A percentile compares a stretch with the other conserved stretches of the same genome.
These are phyloP conservation scores for Claviceps spartinae DNA, from an alignment of 2,329 filamentous ascomycete genomes.

Conservation along the genomic window DNA sequence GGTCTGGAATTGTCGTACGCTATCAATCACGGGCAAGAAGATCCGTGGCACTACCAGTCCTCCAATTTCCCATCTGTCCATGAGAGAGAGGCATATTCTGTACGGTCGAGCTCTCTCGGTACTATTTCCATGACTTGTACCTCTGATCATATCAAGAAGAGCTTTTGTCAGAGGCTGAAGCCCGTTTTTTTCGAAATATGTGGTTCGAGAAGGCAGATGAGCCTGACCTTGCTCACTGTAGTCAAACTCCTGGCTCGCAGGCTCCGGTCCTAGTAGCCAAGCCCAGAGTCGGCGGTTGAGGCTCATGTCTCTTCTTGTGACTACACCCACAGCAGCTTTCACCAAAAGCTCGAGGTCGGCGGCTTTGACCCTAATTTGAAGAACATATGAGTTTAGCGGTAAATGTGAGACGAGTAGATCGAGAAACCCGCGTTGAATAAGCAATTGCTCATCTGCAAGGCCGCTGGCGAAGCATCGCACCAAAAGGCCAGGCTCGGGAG, in stretches of 20 bases:
- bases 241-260: constrained; percentile 34
- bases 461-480: constrained; percentile 87
- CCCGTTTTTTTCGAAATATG: constrained; percentile 75
- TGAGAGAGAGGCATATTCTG: constrained; percentile 81
- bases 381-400: constrained; percentile 66
- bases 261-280: constrained; percentile 80
- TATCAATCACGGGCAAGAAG: constrained; percentile 75
- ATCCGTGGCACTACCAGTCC: constrained; percentile 77
- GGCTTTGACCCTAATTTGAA: constrained; percentile 60
- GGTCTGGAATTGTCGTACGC: constrained; percentile 60
- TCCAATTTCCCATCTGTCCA: constrained; percentile 98
- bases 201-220: constrained; percentile 45
- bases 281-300: constrained; percentile 89
- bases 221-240: constrained; percentile 29
- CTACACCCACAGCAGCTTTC: constrained; percentile 72
- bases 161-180: constrained; percentile 60
- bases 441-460: constrained; percentile 69
- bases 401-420: constrained; percentile 85
- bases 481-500: constrained; percentile 81
- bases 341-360: constrained; percentile 73
- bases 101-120: constrained; percentile 71
- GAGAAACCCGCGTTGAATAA: constrained; percentile 88
- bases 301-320: constrained; percentile 88
- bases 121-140: constrained; percentile 14
- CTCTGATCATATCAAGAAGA: constrained; percentile 61